Evolutionary conservation across 148 eudicot species (phyloP).

Genomic region (Heliamphora exappendiculata): DNA sequence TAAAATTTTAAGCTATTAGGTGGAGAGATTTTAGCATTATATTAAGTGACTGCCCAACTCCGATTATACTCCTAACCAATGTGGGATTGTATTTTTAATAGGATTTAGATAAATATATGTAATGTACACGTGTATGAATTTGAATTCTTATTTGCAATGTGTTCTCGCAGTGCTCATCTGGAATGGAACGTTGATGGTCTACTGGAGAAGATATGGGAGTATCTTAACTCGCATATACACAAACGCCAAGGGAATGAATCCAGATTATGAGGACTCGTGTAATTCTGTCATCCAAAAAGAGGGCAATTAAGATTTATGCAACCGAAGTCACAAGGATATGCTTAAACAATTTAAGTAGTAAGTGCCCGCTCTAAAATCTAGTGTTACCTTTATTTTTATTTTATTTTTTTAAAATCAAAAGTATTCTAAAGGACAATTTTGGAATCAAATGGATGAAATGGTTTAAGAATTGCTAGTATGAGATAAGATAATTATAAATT

Average conservation of each 20-base stretch:
- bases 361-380: slow-evolving; percentile 22
- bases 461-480: too few species aligned
- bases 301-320: slow-evolving; percentile 81
- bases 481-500: too few species aligned
- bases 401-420: too few species aligned
- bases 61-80: too few species aligned
- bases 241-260: slow-evolving; percentile 97
- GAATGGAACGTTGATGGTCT: slow-evolving; percentile 99
- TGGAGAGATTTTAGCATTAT: too few species aligned
- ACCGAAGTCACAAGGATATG: slow-evolving; percentile 88
- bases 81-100: too few species aligned
- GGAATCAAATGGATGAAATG: too few species aligned
- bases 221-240: slow-evolving; percentile 97
- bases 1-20: too few species aligned
- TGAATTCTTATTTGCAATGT: background rate
- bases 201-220: slow-evolving; percentile 91
- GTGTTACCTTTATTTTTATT: too few species aligned
- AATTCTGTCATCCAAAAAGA: slow-evolving; percentile 71
- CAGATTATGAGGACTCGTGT: slow-evolving; percentile 95
- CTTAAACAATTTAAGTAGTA: slow-evolving; percentile 86
- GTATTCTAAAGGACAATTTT: too few species aligned
- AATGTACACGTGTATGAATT: background rate
- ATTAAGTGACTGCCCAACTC: too few species aligned
- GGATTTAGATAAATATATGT: too few species aligned
- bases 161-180: slow-evolving; percentile 72